Evolutionary conservation across 495 filamentous ascomycete species (phyloP).

Genomic region (Neurospora sp.): DNA sequence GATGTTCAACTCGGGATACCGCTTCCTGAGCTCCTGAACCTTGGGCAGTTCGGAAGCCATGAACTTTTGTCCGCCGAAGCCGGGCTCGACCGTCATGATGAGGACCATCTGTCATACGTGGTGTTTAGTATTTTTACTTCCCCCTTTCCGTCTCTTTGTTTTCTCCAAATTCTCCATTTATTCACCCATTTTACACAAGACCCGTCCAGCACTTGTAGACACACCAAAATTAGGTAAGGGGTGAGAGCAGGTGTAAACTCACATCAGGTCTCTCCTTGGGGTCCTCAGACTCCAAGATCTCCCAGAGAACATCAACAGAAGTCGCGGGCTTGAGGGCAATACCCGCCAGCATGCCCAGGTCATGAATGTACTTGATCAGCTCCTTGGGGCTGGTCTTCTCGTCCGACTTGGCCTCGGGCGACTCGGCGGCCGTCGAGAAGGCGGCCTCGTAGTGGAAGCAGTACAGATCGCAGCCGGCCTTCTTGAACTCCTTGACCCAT

Average conservation of each 20-base stretch:
- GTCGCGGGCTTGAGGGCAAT: slow-evolving; percentile 95
- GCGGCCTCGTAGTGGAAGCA: slow-evolving; percentile 99
- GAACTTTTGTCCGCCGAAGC: slow-evolving; percentile 97
- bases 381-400: slow-evolving; percentile 67
- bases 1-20: slow-evolving; percentile 87
- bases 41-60: slow-evolving; percentile 93
- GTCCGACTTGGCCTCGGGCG: slow-evolving; percentile 56
- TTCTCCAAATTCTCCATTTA: background rate
- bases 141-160: background rate
- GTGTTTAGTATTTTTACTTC: background rate
- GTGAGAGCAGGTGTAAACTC: slow-evolving; percentile 18
- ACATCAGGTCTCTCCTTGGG: slow-evolving; percentile 82
- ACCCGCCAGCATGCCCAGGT: slow-evolving; percentile 78
- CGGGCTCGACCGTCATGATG: slow-evolving; percentile 96
- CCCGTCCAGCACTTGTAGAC: background rate
- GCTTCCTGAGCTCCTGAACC: slow-evolving; percentile 68
- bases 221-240: background rate
- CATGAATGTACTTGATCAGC: slow-evolving; percentile 83
- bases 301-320: slow-evolving; percentile 79
- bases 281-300: slow-evolving; percentile 63
- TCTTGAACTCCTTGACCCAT: slow-evolving; percentile 92
- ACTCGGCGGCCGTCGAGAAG: slow-evolving; percentile 72
- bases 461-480: slow-evolving; percentile 92
- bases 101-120: slow-evolving; percentile 70
- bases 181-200: background rate